Percentiles rank a stretch among this genome's conserved stretches.
Conservation (phyloP, 768 basidiomycete species). For the Tulasnella sp. region DNA sequence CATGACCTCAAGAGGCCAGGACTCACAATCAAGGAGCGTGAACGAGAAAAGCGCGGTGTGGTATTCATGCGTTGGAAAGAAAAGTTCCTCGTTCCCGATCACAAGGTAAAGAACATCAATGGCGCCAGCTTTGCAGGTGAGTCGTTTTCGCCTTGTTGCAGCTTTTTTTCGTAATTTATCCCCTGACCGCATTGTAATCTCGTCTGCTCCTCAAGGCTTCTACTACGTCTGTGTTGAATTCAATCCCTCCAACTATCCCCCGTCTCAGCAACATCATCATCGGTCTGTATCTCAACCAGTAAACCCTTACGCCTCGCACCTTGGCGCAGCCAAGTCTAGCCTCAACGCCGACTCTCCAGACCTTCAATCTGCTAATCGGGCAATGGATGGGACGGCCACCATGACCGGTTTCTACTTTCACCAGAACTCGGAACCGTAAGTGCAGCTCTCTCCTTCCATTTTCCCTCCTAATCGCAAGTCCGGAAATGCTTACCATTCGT, state of each 20-base stretch:
- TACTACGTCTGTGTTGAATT: conserved; percentile 94
- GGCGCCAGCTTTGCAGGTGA: conserved; percentile 90
- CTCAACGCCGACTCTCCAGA: conserved; percentile 11
- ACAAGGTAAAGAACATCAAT: conserved; percentile 83
- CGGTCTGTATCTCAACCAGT: conserved; percentile 5
- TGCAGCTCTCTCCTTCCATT: no score
- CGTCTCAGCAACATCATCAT: conserved; percentile 20
- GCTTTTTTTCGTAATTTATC: conserved; percentile 20
- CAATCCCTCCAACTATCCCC: conserved; percentile 36
- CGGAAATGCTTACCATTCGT: no score
- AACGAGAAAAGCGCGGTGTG: conserved; percentile 31
- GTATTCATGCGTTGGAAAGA: conserved; percentile 98
- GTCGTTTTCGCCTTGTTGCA: conserved; percentile 19
- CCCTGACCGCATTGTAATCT: conserved; percentile 5
- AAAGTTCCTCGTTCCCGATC: conserved; percentile 88
- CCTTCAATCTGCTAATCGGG: neutral
- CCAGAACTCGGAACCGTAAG: conserved; percentile 83
- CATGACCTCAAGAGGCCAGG: conserved; percentile 66
- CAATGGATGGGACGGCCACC: conserved; percentile 31
- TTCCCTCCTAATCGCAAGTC: no score
- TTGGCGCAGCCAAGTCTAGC: no score
- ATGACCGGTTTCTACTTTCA: conserved; percentile 93
- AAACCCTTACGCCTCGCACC: neutral
- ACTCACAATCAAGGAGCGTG: conserved; percentile 62
- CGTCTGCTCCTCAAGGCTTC: conserved; percentile 48